phyloP scores from a whole-genome alignment of 148 eudicot genomes.

The Cornus kousa region DNA sequence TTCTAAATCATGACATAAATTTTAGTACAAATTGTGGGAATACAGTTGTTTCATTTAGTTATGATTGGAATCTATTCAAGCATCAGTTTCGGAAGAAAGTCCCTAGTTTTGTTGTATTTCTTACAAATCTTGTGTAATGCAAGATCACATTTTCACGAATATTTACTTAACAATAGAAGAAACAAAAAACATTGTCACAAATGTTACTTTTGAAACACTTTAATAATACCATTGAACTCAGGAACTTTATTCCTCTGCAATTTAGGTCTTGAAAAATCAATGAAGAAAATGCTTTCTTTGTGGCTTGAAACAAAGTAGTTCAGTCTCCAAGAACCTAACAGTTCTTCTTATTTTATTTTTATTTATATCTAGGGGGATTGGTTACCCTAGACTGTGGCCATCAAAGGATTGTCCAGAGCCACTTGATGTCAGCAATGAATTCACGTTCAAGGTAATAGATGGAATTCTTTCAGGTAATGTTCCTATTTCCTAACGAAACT shows the following conservation, averaged over 20 bases:
- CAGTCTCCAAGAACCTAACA: not conserved
- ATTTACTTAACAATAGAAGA: too few species aligned
- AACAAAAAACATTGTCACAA: too few species aligned
- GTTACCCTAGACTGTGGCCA: slow-evolving; percentile 85
- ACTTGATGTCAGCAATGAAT: slow-evolving; percentile 93
- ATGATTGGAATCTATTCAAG: not conserved
- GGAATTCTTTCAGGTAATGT: slow-evolving; percentile 81
- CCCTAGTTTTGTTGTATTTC: not conserved
- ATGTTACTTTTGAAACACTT: not conserved
- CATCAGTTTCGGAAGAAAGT: not conserved
- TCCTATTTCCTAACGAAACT: not conserved
- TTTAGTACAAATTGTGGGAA: not conserved
- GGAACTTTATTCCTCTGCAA: not conserved
- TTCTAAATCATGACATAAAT: not conserved
- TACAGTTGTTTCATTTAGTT: not conserved
- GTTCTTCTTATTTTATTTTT: not conserved
- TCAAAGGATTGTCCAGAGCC: slow-evolving; percentile 73
- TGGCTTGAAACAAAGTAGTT: not conserved
- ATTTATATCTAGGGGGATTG: slow-evolving; percentile 55
- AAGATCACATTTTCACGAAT: too few species aligned
- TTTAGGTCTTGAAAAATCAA: not conserved
- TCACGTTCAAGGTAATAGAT: slow-evolving; percentile 77
- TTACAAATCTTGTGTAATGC: too few species aligned
- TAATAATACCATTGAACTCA: not conserved
- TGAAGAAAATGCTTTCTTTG: not conserved